A percentile compares a stretch with the other conserved stretches of the same genome.
Evolutionary conservation across 805 yeast species (phyloP).

Genomic region (Starmerella cellae): DNA sequence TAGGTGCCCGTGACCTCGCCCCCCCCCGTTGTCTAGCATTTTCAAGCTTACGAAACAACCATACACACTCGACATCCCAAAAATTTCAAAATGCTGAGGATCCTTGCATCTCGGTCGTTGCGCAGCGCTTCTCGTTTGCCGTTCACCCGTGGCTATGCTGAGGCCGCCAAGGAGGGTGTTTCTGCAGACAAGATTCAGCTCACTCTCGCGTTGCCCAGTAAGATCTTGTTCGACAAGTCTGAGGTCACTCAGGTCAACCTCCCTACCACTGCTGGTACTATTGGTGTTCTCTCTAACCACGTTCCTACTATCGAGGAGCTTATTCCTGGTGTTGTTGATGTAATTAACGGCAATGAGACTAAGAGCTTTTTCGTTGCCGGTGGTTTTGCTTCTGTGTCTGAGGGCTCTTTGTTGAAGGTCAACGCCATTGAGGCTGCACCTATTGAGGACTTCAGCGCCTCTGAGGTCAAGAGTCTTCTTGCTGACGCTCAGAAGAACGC

Average conservation of each 20-base stretch:
- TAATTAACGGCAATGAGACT: constrained; percentile 64
- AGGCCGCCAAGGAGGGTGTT: constrained; percentile 39
- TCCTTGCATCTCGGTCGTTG: constrained; percentile 18
- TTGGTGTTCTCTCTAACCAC: constrained; percentile 95
- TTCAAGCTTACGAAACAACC: constrained; percentile 7
- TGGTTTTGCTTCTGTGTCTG: constrained; percentile 92
- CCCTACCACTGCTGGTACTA: constrained; percentile 89
- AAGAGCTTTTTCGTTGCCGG: constrained; percentile 84
- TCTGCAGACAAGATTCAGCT: constrained; percentile 64
- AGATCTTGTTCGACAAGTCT: constrained; percentile 18
- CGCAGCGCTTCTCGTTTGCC: constrained; percentile 21
- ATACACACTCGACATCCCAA: constrained; percentile 9
- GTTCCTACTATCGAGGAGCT: constrained; percentile 95
- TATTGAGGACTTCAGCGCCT: constrained; percentile 70
- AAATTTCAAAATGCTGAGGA: constrained; percentile 19
- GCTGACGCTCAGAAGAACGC: constrained; percentile 91
- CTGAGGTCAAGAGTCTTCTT: constrained; percentile 61
- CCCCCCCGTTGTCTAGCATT: not conserved
- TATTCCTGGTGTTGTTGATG: constrained; percentile 88
- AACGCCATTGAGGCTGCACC: constrained; percentile 93
- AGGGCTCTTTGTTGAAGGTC: constrained; percentile 79
- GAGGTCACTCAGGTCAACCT: constrained; percentile 67
- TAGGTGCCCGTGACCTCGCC: constrained; percentile 1
- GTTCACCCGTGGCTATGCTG: constrained; percentile 54
- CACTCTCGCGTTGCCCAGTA: constrained; percentile 80